A percentile compares a stretch with the other conserved stretches of the same genome.
phyloP scores from a whole-genome alignment of 768 basidiomycete species.

The Termitomyces sp. region DNA sequence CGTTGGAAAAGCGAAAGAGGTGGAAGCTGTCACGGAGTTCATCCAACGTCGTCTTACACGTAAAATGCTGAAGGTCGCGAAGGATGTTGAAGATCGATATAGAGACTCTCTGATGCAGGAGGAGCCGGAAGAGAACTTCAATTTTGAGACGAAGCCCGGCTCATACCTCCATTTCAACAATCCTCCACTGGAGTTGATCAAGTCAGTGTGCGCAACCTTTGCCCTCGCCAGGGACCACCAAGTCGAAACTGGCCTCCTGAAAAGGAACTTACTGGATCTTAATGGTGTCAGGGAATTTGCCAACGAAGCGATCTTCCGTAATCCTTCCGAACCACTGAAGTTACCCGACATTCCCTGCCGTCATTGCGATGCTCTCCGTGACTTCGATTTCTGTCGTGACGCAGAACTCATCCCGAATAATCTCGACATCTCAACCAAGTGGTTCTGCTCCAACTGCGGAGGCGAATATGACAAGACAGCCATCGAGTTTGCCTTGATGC shows the following conservation, averaged over 20 bases:
- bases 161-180: too few relatives aligned
- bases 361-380: slow-evolving; percentile 79
- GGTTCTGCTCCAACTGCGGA: slow-evolving; percentile 75
- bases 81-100: too few relatives aligned
- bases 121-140: too few relatives aligned
- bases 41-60: too few relatives aligned
- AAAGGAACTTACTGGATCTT: slow-evolving; percentile 86
- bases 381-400: slow-evolving; percentile 96
- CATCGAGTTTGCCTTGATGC: slow-evolving; percentile 86
- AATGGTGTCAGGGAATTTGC: slow-evolving; percentile 87
- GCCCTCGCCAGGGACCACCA: slow-evolving; percentile 75
- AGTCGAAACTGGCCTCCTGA: slow-evolving; percentile 85
- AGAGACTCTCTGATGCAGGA: too few relatives aligned
- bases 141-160: too few relatives aligned
- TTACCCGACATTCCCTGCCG: slow-evolving; percentile 86
- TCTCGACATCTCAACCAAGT: slow-evolving; percentile 50
- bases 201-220: slow-evolving; percentile 82
- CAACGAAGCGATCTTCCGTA: slow-evolving; percentile 79
- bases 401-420: slow-evolving; percentile 70
- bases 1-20: too few relatives aligned
- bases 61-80: too few relatives aligned
- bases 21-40: too few relatives aligned
- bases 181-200: slow-evolving; percentile 86
- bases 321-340: slow-evolving; percentile 88
- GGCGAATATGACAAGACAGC: slow-evolving; percentile 86